Percentiles rank a stretch among this genome's conserved stretches.
Conservation (phyloP, 306 rosid genomes). For the Cicer yamashitae region DNA sequence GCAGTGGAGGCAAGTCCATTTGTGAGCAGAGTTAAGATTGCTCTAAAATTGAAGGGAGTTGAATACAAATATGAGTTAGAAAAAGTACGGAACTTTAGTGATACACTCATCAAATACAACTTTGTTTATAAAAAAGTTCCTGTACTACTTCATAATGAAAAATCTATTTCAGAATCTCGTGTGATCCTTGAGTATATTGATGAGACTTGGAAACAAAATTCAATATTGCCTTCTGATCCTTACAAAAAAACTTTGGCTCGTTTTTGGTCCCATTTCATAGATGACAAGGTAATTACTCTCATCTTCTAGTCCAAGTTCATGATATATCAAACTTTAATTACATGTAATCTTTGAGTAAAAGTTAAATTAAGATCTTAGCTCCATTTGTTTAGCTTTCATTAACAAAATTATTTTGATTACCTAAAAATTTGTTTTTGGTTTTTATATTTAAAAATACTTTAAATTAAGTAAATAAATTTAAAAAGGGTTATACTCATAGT, state of each 20-base stretch:
- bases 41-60: neutral
- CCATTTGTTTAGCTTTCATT: no score
- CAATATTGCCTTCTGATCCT: constrained; percentile 55
- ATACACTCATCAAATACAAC: constrained; percentile 45
- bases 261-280: constrained; percentile 65
- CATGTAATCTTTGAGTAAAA: no score
- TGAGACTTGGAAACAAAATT: constrained; percentile 54
- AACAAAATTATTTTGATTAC: no score
- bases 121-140: constrained; percentile 63
- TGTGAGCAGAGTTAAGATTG: neutral
- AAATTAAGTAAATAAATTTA: no score
- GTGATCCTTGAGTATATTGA: constrained; percentile 64
- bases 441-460: no score
- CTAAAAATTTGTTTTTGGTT: no score
- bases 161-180: constrained; percentile 60
- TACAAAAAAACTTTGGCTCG: constrained; percentile 55
- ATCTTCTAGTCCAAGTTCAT: neutral
- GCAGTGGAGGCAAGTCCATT: neutral
- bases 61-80: constrained; percentile 5
- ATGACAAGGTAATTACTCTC: constrained; percentile 56
- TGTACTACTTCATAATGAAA: constrained; percentile 57
- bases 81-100: neutral
- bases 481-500: no score
- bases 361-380: no score
- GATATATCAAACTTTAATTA: no score